Base-by-base conservation (phyloP, 1,284 basidiomycete species). In the Moesziomyces sp. region DNA sequence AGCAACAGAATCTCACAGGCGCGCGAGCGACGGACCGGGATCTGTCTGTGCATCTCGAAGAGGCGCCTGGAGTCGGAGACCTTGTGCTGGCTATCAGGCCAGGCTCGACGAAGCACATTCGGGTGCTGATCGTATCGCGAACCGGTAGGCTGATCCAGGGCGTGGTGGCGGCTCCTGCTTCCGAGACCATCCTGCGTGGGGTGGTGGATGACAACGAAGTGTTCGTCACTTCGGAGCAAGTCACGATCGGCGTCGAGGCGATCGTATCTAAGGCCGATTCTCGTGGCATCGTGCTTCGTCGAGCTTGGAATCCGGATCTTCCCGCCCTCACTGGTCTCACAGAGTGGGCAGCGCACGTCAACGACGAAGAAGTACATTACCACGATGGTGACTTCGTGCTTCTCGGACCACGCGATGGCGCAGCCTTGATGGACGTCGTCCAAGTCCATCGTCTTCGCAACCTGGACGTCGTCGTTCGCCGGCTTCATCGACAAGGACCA, bases 371-470 rank as follows among this genome's bases (percentile, higher is more conserved):
- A 21, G 13, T 11, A 30, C 14, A n/a, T 50, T 68, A 54, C n/a
- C 70, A 74, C 58, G 65, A 68, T 28, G 70, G 70, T 43, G 70
- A 74, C 33, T 74, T 68, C 14, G 51, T 74, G 11, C 26, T 52
- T 21, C 45, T 72, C 0, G 14, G 50, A 0, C 49, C 57, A 5
- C n/a, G 30, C 16, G 38, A 58, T 19, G 11, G 21, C 8, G 46
- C 35, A 2, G n/a, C 46, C 0, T 35, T 67, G 19, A 53, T 63
- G 26, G 55, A 58, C 3, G 38, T 73, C 7, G 46, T 52, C 0
- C 70, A 73, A n/a, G 40, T 73, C 0, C 55, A 71, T 21, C 62
- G 55, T 0, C 26, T 52, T 7, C 58, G 56, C 3, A 52, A 58
- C 5, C 38, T 33, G 1, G 5, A 33, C 24, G 52, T 71, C 0